phyloP scores from a whole-genome alignment of 805 yeast species.

The Metschnikowia reukaufii region DNA sequence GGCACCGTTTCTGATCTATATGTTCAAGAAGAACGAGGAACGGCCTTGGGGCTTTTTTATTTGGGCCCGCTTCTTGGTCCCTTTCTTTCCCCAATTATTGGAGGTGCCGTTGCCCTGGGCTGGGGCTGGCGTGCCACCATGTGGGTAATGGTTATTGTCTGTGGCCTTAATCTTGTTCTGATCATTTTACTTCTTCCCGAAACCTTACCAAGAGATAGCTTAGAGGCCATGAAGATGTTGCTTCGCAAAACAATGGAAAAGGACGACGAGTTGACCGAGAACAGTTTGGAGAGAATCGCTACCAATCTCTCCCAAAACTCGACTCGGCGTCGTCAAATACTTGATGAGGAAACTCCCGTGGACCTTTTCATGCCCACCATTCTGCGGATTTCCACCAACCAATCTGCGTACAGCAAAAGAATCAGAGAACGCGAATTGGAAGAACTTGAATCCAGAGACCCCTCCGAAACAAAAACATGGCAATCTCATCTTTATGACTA shows the following conservation, averaged over 20 bases:
- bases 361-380: constrained; percentile 43
- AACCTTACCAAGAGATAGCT: constrained; percentile 66
- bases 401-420: constrained; percentile 31
- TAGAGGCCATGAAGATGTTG: constrained; percentile 36
- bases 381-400: constrained; percentile 36
- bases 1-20: constrained; percentile 81
- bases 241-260: constrained; percentile 6
- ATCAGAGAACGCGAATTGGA: constrained; percentile 26
- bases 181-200: constrained; percentile 71
- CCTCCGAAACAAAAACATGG: constrained; percentile 1
- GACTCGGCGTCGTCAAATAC: constrained; percentile 12
- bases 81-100: constrained; percentile 70
- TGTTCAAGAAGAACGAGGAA: constrained; percentile 66
- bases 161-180: constrained; percentile 51
- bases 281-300: constrained; percentile 32
- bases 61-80: constrained; percentile 84
- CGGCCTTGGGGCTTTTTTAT: constrained; percentile 77
- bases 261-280: constrained; percentile 16
- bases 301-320: constrained; percentile 30
- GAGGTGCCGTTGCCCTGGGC: constrained; percentile 66
- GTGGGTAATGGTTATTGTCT: constrained; percentile 73
- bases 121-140: constrained; percentile 92
- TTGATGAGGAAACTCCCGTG: constrained; percentile 32
- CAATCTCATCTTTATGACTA: constrained; percentile 40
- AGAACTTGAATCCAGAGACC: constrained; percentile 3